Conservation (phyloP, 345 rosid species). For the Eucalyptus regnans region DNA sequence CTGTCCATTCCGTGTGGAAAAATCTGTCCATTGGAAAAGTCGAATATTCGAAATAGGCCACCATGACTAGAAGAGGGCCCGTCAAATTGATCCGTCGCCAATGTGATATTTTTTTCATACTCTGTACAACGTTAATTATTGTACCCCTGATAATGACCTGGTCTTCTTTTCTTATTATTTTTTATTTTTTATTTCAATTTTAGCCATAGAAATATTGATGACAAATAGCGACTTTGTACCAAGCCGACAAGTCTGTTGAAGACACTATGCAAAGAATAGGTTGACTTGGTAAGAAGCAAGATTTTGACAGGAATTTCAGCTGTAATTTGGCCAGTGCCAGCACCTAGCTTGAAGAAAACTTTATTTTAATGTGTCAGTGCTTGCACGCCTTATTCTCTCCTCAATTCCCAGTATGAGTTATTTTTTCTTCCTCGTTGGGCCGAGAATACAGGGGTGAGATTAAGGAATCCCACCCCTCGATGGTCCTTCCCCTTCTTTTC, state of each 20-base stretch:
- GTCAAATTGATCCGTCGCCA: background rate
- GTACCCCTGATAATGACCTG: background rate
- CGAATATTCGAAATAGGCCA: background rate
- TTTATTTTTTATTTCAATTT: too few species aligned
- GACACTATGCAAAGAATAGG: too few species aligned
- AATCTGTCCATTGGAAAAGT: background rate
- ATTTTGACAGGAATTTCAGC: too few species aligned
- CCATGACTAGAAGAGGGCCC: background rate
- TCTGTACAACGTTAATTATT: background rate
- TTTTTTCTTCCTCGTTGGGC: too few species aligned
- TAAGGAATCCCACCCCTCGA: too few species aligned
- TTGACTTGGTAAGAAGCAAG: too few species aligned
- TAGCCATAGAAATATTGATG: background rate
- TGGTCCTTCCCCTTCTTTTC: too few species aligned
- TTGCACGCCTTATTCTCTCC: fast-evolving
- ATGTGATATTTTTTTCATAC: background rate
- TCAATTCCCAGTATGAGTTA: too few species aligned
- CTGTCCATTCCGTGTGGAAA: background rate
- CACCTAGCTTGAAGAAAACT: fast-evolving
- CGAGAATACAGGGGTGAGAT: too few species aligned
- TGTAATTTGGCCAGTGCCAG: fast-evolving
- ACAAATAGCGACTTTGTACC: background rate
- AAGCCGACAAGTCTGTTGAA: too few species aligned
- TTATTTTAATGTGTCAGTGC: too few species aligned
- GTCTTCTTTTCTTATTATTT: too few species aligned